A percentile compares a stretch with the other conserved stretches of the same genome.
These are phyloP conservation scores for Polygonum aviculare DNA, from an alignment of 148 eudicot species.

Conservation along the genomic window DNA sequence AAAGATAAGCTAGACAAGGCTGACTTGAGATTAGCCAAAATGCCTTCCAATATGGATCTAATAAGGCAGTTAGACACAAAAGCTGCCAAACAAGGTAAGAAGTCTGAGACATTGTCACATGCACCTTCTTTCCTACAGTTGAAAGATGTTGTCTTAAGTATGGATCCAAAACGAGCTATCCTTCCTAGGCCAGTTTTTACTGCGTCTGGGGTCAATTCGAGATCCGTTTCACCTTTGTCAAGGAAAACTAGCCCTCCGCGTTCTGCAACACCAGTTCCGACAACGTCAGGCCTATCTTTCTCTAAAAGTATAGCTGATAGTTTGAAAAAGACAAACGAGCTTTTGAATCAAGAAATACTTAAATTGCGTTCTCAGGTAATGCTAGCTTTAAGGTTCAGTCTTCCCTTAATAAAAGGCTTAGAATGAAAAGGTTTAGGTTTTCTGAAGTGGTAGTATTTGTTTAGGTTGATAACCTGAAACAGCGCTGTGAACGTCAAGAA, in stretches of 20 bases:
- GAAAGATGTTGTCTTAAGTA: slow-evolving; percentile 50
- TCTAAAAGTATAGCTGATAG: slow-evolving; percentile 73
- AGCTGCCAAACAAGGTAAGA: slow-evolving; percentile 89
- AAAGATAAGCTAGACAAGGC: slow-evolving; percentile 81
- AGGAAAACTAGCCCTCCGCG: slow-evolving; percentile 92
- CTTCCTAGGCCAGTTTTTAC: slow-evolving; percentile 56
- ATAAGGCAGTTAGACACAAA: slow-evolving; percentile 78
- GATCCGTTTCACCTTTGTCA: slow-evolving; percentile 92
- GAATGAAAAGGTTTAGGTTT: slow-evolving; percentile 1
- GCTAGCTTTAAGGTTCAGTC: not conserved
- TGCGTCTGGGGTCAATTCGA: slow-evolving; percentile 49
- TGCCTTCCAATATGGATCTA: slow-evolving; percentile 64
- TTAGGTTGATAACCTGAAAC: slow-evolving; percentile 71
- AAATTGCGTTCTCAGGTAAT: slow-evolving; percentile 82
- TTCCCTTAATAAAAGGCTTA: not conserved
- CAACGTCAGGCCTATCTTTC: slow-evolving; percentile 77
- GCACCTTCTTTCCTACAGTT: slow-evolving; percentile 60
- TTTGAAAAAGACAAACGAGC: slow-evolving; percentile 85
- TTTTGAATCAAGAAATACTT: slow-evolving; percentile 76
- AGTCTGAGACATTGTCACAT: slow-evolving; percentile 67
- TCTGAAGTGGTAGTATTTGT: not conserved
- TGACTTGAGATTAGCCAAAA: slow-evolving; percentile 56
- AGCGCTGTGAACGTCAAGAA: slow-evolving; percentile 72
- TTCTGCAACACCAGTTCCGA: slow-evolving; percentile 91
- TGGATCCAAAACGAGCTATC: slow-evolving; percentile 46